Percentiles rank a stretch among this genome's conserved stretches.
These are phyloP conservation scores for Mucor lusitanicus DNA, from an alignment of 371 early-diverging fungal genomes.

Conservation along the genomic window DNA sequence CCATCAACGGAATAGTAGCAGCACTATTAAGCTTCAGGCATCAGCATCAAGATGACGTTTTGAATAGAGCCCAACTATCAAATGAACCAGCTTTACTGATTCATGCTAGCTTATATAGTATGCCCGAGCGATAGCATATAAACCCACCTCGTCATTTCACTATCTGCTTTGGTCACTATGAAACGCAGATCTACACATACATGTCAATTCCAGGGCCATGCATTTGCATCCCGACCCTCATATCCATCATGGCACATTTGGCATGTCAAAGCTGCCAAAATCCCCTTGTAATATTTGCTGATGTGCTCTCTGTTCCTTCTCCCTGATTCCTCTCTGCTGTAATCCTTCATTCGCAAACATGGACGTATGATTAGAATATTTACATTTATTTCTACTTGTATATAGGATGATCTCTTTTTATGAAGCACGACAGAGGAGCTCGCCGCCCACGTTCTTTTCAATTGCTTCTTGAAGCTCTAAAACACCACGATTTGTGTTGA, in stretches of 20 bases:
- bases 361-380: neutral
- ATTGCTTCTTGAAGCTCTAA: conserved; percentile 92
- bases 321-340: neutral
- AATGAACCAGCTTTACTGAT: too few relatives aligned
- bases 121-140: too few relatives aligned
- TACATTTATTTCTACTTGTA: neutral
- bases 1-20: neutral
- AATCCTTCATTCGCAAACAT: neutral
- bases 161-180: neutral
- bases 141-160: neutral
- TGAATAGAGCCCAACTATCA: too few relatives aligned
- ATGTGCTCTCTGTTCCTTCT: neutral
- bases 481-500: conserved; percentile 89
- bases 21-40: too few relatives aligned
- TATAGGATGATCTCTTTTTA: neutral
- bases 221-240: neutral
- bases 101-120: too few relatives aligned
- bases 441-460: conserved; percentile 84
- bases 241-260: neutral
- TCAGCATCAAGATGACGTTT: too few relatives aligned
- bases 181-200: neutral
- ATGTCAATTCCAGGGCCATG: neutral
- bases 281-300: too few relatives aligned
- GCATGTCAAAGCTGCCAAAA: neutral
- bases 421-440: conserved; percentile 81